Base-by-base conservation (phyloP, 106 monocot genomes). In the Acanthochlamys bracteata region DNA sequence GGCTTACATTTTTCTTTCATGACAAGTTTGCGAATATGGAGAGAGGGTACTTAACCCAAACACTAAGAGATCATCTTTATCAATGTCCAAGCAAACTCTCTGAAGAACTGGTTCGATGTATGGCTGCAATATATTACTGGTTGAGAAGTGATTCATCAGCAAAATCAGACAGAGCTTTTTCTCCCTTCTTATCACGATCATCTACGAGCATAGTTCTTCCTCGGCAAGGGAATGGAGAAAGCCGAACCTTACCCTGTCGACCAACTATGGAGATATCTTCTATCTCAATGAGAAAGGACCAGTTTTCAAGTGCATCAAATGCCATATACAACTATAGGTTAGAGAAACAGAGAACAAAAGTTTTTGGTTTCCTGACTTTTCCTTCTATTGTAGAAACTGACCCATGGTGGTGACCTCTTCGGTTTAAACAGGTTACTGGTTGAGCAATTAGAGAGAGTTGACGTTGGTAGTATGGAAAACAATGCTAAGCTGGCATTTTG, bases 81-180 rank as follows among this genome's bases (percentile, higher is more conserved):
- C 76, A 83, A 41, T 83, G 78, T 19, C 86, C 91, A 20, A 81
- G 71, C 73, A 91, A 79, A 68, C 72, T 91, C 62, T 91, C 91
- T 20, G 86, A 91, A 80, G 91, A 91, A 71, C 47, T 91, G 68
- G 67, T 91, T 33, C 73, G 81, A 76, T 84, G 86, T 78, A 86
- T 91, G 86, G 91, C 86, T 65, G 59, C 74, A 23, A 78, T 91
- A 62, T 91, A 86, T 65, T 78, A 67, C 63, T 73, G 71, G 70
- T 20, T 68, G 27, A 70, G 65, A 41, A 63, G 27, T 26, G 78
- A 86, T 57, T 41, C 55, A 63, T 51, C 66, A 47, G 39, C 47
- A 65, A 72, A 75, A 17, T 41, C 67, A 17, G 72, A 71, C 20
- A 86, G 74, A 52, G 47, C 43, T 0, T 57, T 61, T 39, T 71